Evolutionary conservation across 495 filamentous ascomycete species (phyloP).

Genomic region (Xylaria palmicola): DNA sequence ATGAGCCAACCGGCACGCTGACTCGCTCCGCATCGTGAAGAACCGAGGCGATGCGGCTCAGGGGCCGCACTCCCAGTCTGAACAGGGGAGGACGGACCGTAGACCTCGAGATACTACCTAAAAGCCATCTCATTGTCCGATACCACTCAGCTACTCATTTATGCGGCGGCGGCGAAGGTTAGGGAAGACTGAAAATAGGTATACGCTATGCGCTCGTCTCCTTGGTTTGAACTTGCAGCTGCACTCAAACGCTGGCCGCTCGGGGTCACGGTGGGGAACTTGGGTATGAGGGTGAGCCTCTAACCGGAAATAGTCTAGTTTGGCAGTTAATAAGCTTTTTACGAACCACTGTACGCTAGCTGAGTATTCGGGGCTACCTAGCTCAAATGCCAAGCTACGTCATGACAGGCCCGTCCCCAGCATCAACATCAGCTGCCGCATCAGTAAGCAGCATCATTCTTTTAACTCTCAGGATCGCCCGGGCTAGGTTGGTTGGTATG

Average conservation of each 20-base stretch:
- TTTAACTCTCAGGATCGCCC: no score
- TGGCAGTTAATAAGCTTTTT: no score
- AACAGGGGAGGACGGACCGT: conserved; percentile 35
- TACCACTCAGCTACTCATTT: neutral
- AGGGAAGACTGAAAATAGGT: neutral
- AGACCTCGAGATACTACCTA: conserved; percentile 59
- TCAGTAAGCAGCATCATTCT: no score
- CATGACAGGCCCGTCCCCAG: no score
- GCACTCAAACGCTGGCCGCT: no score
- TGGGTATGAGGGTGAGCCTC: no score
- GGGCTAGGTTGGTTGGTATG: no score
- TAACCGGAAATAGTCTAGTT: no score
- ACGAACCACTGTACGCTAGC: no score
- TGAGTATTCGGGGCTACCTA: neutral
- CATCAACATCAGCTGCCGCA: no score
- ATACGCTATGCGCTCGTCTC: neutral
- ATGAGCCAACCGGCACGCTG: conserved; percentile 24
- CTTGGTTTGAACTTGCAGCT: neutral
- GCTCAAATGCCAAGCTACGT: conserved; percentile 31
- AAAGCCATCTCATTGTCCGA: conserved; percentile 61
- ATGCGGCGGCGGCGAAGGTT: neutral
- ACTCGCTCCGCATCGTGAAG: conserved; percentile 22
- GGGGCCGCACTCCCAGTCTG: conserved; percentile 6
- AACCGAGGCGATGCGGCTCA: conserved; percentile 17
- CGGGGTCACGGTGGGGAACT: no score